Conservation (phyloP, 257 asterid genomes). For the Plantago elongata region DNA sequence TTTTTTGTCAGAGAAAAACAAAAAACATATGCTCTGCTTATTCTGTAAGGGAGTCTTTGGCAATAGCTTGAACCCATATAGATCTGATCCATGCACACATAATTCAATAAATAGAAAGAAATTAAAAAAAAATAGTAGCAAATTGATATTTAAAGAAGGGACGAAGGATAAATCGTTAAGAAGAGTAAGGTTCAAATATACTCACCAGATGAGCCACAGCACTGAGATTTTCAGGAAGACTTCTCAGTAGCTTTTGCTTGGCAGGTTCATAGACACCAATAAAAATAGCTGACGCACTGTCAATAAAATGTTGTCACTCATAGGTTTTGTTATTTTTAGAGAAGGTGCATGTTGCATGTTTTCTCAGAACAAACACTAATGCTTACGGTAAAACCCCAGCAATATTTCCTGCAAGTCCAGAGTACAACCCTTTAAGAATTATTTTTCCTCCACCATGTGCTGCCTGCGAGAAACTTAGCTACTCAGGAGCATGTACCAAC, state of each 20-base stretch:
- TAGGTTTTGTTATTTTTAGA: too few species aligned
- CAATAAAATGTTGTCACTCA: conserved; percentile 15
- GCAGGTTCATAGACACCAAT: conserved; percentile 97
- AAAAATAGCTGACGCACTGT: conserved; percentile 95
- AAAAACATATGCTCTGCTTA: too few species aligned
- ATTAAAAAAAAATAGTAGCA: conserved; percentile 7
- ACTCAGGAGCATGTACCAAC: conserved; percentile 13
- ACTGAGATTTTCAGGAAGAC: conserved; percentile 75
- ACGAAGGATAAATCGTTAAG: too few species aligned
- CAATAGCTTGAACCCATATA: too few species aligned
- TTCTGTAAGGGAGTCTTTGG: too few species aligned
- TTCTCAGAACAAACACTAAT: not conserved
- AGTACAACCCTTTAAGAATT: conserved; percentile 79
- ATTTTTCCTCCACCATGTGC: conserved; percentile 90
- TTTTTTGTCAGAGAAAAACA: too few species aligned
- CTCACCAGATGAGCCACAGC: conserved; percentile 97
- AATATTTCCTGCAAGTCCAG: conserved; percentile 93
- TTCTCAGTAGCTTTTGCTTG: conserved; percentile 71
- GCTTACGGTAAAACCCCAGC: conserved; percentile 98
- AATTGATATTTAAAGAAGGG: not conserved
- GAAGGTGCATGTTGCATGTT: too few species aligned
- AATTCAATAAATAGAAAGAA: too few species aligned
- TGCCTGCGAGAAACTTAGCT: conserved; percentile 47
- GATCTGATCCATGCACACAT: too few species aligned
- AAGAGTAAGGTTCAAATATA: too few species aligned